Conservation (phyloP, 768 basidiomycete genomes). For the Leucosporidium yakuticum region DNA sequence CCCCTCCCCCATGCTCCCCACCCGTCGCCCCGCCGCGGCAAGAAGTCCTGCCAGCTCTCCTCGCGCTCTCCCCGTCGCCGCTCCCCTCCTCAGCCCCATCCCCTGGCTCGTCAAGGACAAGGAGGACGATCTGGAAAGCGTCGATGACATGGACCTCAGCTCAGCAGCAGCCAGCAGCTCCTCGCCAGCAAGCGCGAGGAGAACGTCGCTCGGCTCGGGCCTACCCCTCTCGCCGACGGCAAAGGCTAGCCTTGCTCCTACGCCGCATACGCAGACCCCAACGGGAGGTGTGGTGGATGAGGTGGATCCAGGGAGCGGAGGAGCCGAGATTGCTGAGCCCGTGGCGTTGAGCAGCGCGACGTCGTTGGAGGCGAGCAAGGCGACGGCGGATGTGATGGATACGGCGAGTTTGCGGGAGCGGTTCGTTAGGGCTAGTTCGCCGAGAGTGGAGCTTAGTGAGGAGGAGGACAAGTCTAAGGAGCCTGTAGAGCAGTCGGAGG, state of each 20-base stretch:
- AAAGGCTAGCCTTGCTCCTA: neutral
- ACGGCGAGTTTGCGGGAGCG: conserved; percentile 14
- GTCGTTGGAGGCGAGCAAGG: conserved; percentile 57
- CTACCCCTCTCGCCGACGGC: neutral
- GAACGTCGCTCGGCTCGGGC: neutral
- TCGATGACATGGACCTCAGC: conserved; percentile 10
- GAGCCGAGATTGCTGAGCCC: conserved; percentile 16
- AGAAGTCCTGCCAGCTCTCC: conserved; percentile 3
- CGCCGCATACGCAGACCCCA: conserved; percentile 27
- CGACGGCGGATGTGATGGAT: conserved; percentile 46
- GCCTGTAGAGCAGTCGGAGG: too few species aligned
- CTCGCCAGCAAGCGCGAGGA: conserved; percentile 6
- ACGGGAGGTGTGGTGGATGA: conserved; percentile 38
- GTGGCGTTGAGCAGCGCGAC: conserved; percentile 16
- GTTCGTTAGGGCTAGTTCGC: conserved; percentile 31
- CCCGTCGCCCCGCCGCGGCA: neutral
- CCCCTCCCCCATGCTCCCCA: conserved; percentile 8
- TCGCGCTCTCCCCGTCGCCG: conserved; percentile 14
- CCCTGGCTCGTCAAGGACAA: conserved; percentile 28
- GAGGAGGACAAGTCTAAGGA: neutral
- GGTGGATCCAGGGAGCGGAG: conserved; percentile 29
- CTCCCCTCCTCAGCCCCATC: conserved; percentile 36
- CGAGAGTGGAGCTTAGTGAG: conserved; percentile 3
- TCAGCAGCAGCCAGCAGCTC: neutral
- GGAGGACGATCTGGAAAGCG: conserved; percentile 7